These are phyloP conservation scores for Trametes villosa DNA, from an alignment of 768 basidiomycete genomes.

Conservation along the genomic window DNA sequence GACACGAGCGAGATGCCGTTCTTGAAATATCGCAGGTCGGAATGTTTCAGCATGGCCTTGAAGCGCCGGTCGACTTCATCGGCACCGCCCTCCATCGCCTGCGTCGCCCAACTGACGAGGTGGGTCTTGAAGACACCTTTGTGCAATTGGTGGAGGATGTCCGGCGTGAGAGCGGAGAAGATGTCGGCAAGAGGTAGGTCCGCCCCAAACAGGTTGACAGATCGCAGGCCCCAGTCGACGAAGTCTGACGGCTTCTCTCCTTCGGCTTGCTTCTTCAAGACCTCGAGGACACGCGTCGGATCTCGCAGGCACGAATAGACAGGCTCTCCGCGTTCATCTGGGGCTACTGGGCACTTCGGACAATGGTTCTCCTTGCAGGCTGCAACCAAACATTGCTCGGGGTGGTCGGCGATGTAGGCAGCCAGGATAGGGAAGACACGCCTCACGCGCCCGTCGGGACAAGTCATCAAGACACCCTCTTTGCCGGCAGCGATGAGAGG, in stretches of 20 bases:
- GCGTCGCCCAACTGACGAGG: constrained; percentile 34
- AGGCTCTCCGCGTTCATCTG: constrained; percentile 19
- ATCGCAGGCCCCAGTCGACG: constrained; percentile 16
- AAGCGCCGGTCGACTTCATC: constrained; percentile 45
- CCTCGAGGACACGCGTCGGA: neutral
- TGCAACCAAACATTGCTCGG: constrained; percentile 33
- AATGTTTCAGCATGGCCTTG: constrained; percentile 35
- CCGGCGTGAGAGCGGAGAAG: constrained; percentile 41
- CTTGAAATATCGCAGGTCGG: constrained; percentile 44
- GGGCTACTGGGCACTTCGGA: constrained; percentile 27
- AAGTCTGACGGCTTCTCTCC: constrained; percentile 7
- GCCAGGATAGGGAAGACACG: constrained; percentile 31
- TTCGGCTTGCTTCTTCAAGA: neutral
- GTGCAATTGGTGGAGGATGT: constrained; percentile 52
- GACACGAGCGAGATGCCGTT: constrained; percentile 45
- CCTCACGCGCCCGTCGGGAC: constrained; percentile 28
- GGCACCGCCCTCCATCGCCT: constrained; percentile 9
- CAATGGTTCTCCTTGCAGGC: constrained; percentile 27
- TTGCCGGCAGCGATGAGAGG: constrained; percentile 27
- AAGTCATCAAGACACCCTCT: constrained; percentile 29
- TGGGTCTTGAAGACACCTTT: constrained; percentile 54
- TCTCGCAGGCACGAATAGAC: constrained; percentile 2
- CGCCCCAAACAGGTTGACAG: constrained; percentile 45
- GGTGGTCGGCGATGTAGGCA: constrained; percentile 32
- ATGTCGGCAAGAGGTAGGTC: constrained; percentile 47